A percentile compares a stretch with the other conserved stretches of the same genome.
These are phyloP conservation scores for Colletotrichum destructivum DNA, from an alignment of 2,329 filamentous ascomycete genomes.

Conservation along the genomic window DNA sequence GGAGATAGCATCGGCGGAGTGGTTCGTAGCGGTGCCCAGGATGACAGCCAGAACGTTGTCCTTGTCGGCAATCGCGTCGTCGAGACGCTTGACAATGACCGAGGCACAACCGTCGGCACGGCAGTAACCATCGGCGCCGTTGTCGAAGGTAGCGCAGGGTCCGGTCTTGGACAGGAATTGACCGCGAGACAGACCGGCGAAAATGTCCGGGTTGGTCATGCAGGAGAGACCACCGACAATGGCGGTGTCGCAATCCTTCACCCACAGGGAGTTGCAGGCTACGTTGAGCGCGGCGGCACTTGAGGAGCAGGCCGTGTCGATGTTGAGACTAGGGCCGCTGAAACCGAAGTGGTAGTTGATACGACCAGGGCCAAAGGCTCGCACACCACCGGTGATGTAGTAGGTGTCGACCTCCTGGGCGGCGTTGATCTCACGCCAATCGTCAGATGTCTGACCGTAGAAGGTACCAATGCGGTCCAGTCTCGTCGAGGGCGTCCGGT, in stretches of 20 bases:
- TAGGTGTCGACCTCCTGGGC: constrained; percentile 76
- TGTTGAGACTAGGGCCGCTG: constrained; percentile 78
- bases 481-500: constrained; percentile 77
- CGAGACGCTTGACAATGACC: constrained; percentile 83
- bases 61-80: constrained; percentile 83
- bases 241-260: constrained; percentile 84
- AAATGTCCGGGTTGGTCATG: constrained; percentile 86
- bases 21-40: constrained; percentile 82
- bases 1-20: constrained; percentile 84
- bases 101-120: constrained; percentile 83
- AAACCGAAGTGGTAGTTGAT: constrained; percentile 88
- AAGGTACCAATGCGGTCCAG: constrained; percentile 76
- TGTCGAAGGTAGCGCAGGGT: constrained; percentile 85
- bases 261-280: constrained; percentile 79
- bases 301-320: constrained; percentile 85
- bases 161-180: constrained; percentile 85
- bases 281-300: constrained; percentile 80
- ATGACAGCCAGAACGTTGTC: constrained; percentile 86
- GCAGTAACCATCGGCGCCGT: constrained; percentile 86
- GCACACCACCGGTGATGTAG: constrained; percentile 64
- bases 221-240: constrained; percentile 85
- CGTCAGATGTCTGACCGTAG: constrained; percentile 83
- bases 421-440: constrained; percentile 84
- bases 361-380: constrained; percentile 69
- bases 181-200: constrained; percentile 80